phyloP scores from a whole-genome alignment of 768 basidiomycete genomes.

The Imleria badia region DNA sequence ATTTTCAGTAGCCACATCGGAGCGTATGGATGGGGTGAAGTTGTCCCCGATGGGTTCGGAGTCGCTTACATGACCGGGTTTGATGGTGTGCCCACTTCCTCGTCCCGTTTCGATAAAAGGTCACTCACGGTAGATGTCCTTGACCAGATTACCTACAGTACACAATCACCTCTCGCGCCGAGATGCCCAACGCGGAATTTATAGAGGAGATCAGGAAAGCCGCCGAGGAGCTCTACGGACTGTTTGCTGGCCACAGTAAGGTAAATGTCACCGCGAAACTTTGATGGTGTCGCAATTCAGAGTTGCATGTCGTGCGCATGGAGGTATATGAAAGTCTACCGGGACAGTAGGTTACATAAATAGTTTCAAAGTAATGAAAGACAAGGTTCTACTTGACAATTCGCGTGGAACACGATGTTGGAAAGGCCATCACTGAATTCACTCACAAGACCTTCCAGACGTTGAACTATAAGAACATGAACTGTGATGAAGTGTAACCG shows the following conservation, averaged over 20 bases:
- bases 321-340: background rate
- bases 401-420: background rate
- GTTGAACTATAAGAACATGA: background rate
- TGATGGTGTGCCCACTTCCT: slow-evolving; percentile 48
- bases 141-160: slow-evolving; percentile 73
- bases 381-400: background rate
- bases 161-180: slow-evolving; percentile 83
- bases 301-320: background rate
- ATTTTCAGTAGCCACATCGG: slow-evolving; percentile 83
- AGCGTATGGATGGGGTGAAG: slow-evolving; percentile 94
- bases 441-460: background rate
- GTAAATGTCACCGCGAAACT: slow-evolving; percentile 13
- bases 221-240: slow-evolving; percentile 65
- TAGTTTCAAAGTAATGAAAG: background rate
- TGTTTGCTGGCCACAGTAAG: slow-evolving; percentile 38
- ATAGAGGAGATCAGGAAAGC: slow-evolving; percentile 64
- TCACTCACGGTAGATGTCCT: background rate
- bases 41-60: slow-evolving; percentile 92
- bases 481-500: slow-evolving; percentile 2
- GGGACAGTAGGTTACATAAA: background rate
- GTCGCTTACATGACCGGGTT: slow-evolving; percentile 94
- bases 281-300: slow-evolving; percentile 3
- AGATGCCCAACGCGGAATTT: slow-evolving; percentile 79
- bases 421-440: background rate
- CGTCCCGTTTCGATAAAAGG: background rate